These are phyloP conservation scores for Eucalyptus virginea DNA, from an alignment of 345 rosid genomes.

Conservation along the genomic window DNA sequence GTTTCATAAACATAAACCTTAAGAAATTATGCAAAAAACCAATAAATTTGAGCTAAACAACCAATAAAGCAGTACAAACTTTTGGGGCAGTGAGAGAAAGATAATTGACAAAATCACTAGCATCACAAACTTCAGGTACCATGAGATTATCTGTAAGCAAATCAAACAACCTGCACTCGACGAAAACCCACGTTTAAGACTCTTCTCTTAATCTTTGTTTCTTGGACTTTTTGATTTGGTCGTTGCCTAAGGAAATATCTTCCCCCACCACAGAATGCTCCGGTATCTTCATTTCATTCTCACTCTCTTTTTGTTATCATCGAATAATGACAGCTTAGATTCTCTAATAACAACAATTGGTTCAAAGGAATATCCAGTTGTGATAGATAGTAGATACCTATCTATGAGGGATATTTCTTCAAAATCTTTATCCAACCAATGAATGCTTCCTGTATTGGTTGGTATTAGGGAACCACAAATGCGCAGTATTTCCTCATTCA, in stretches of 20 bases:
- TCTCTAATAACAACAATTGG: background rate
- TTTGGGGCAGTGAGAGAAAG: background rate
- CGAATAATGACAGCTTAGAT: background rate
- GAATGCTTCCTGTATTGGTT: constrained; percentile 44
- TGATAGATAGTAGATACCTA: constrained; percentile 11
- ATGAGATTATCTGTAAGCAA: background rate
- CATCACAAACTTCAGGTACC: background rate
- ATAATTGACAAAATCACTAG: background rate
- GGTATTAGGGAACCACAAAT: constrained; percentile 53
- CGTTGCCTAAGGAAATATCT: background rate
- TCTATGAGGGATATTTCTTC: constrained; percentile 8
- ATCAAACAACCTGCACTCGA: background rate
- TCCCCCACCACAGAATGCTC: background rate
- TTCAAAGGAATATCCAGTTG: background rate
- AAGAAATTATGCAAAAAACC: background rate
- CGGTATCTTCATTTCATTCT: background rate
- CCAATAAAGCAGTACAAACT: background rate
- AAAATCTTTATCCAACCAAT: constrained; percentile 42
- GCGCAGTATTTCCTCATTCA: constrained; percentile 61
- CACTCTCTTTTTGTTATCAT: constrained; percentile 12
- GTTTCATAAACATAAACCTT: background rate
- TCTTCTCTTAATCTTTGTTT: no score
- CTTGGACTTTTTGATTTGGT: background rate
- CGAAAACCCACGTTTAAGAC: background rate
- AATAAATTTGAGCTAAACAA: background rate